phyloP scores from a whole-genome alignment of 106 monocot species.

The Gastrodia elata region DNA sequence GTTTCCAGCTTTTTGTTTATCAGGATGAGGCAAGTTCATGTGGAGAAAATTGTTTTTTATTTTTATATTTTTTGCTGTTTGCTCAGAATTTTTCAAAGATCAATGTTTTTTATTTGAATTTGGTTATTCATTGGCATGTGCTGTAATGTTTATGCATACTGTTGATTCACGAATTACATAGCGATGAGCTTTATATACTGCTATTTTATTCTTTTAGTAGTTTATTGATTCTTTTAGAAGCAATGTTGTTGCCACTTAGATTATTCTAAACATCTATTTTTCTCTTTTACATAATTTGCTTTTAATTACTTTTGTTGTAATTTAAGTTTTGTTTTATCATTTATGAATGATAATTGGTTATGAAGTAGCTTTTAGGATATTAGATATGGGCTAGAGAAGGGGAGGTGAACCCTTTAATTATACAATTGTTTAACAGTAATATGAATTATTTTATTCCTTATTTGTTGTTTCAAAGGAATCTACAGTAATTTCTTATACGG shows the following conservation, averaged over 20 bases:
- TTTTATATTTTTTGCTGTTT: not conserved
- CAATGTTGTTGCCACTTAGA: not conserved
- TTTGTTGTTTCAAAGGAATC: not conserved
- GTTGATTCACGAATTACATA: not conserved
- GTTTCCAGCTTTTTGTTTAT: constrained; percentile 86
- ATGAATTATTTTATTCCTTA: not conserved
- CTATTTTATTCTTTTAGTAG: not conserved
- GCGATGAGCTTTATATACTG: not conserved
- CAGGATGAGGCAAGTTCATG: constrained; percentile 76
- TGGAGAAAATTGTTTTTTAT: not conserved
- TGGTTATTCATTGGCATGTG: not conserved
- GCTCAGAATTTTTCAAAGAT: not conserved
- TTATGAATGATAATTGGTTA: not conserved
- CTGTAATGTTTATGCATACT: not conserved
- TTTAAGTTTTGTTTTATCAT: not conserved
- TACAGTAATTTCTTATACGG: not conserved
- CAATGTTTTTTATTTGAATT: not conserved
- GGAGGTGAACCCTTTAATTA: not conserved
- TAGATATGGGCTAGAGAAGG: not conserved
- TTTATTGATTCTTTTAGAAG: not conserved
- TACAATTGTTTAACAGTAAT: not conserved
- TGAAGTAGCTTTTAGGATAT: not conserved
- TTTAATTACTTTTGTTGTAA: not conserved
- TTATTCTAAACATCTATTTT: not conserved
- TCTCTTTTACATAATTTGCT: not conserved